Conservation (phyloP, 2,329 filamentous ascomycete species). For the Penicillium sp. region DNA sequence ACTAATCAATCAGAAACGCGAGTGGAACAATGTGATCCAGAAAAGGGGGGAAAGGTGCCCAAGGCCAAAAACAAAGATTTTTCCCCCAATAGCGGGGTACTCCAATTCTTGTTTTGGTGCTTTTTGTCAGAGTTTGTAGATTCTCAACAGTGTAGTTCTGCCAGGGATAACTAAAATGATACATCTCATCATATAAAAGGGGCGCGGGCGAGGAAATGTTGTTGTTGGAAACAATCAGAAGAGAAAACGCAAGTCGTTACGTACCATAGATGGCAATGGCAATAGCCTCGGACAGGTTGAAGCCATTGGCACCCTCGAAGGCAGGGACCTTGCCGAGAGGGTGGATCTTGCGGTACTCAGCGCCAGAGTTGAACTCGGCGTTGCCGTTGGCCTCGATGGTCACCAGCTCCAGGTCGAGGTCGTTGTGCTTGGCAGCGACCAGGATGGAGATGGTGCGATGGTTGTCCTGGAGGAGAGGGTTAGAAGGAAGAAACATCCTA, state of each 20-base stretch:
- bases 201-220: conserved; percentile 4
- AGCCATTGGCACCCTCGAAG: conserved; percentile 90
- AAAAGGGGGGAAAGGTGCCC: conserved; percentile 4
- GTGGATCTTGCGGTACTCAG: conserved; percentile 82
- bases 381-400: conserved; percentile 54
- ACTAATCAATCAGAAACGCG: conserved; percentile 16
- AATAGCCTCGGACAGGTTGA: conserved; percentile 80
- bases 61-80: conserved; percentile 19
- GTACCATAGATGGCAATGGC: conserved; percentile 97
- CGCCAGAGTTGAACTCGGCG: conserved; percentile 60
- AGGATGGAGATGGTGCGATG: conserved; percentile 82
- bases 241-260: conserved; percentile 45
- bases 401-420: conserved; percentile 84
- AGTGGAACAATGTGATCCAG: conserved; percentile 14
- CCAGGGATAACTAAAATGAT: conserved; percentile 94
- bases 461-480: conserved; percentile 64
- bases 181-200: conserved; percentile 66
- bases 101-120: conserved; percentile 51
- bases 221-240: conserved; percentile 10
- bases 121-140: conserved; percentile 65
- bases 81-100: conserved; percentile 36
- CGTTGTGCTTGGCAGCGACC: conserved; percentile 96
- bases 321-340: conserved; percentile 87
- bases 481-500: conserved; percentile 6
- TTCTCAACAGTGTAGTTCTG: conserved; percentile 89